Conservation (phyloP, 371 early-diverging fungal genomes). For the Mortierella sp. region DNA sequence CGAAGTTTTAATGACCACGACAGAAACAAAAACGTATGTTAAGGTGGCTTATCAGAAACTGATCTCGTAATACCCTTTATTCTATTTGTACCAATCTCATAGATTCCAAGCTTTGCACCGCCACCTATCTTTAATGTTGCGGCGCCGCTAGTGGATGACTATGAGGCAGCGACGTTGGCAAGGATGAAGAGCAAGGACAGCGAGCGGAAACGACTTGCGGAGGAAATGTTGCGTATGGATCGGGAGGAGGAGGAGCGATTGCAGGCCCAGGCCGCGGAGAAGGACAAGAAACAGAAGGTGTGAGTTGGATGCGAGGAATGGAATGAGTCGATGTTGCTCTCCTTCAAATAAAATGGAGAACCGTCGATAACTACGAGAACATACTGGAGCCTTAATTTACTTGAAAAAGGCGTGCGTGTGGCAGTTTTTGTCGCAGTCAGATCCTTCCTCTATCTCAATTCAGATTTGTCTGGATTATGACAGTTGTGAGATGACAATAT, state of each 20-base stretch:
- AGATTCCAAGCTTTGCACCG: constrained; percentile 42
- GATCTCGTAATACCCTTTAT: neutral
- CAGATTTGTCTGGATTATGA: too few relatives aligned
- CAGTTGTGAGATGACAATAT: too few relatives aligned
- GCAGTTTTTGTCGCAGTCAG: too few relatives aligned
- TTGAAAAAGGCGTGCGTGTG: too few relatives aligned
- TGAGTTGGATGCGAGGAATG: neutral
- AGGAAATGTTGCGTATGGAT: constrained; percentile 46
- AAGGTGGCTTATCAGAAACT: neutral
- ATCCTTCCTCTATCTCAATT: too few relatives aligned
- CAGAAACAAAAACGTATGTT: neutral
- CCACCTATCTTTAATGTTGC: constrained; percentile 19
- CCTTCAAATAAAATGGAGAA: neutral
- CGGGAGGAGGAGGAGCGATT: constrained; percentile 44
- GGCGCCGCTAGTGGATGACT: constrained; percentile 32
- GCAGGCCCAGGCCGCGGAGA: constrained; percentile 3
- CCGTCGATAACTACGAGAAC: too few relatives aligned
- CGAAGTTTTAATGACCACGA: neutral
- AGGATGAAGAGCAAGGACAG: constrained; percentile 42
- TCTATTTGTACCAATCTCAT: neutral
- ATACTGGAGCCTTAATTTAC: too few relatives aligned
- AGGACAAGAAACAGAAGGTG: constrained; percentile 34
- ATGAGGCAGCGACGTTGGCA: constrained; percentile 49
- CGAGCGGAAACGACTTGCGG: constrained; percentile 51
- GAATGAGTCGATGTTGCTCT: neutral